Evolutionary conservation across 352 stramenopile genomes (phyloP), one percentile per base, ranked within the genome.

Genomic region (Nothophytophthora sp.): DNA sequence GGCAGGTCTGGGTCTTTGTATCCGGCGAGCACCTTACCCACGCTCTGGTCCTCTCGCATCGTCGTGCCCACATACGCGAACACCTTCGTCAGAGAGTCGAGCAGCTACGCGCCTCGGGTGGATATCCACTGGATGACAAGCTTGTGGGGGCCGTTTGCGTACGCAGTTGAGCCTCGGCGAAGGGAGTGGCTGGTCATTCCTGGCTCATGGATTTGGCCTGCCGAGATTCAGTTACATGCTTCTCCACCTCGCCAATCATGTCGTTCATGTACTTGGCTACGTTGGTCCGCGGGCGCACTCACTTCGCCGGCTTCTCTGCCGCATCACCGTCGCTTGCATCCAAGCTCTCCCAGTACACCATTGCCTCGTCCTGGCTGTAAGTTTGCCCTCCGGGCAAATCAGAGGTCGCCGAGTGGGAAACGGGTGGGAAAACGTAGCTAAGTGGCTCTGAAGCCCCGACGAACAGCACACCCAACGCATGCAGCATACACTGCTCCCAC

Each of bases 201-300:
- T 22, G 37, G 1, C n/a, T n/a, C n/a, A n/a, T n/a, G n/a, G n/a
- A n/a, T n/a, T n/a, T n/a, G n/a, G n/a, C n/a, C n/a, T n/a, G n/a
- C n/a, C n/a, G n/a, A n/a, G n/a, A n/a, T n/a, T n/a, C n/a, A n/a
- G n/a, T n/a, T n/a, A n/a, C n/a, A n/a, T n/a, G n/a, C n/a, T n/a
- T n/a, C n/a, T n/a, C n/a, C n/a, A n/a, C n/a, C n/a, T n/a, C n/a
- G n/a, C n/a, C 18, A 22, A 55, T 38, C 12, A 41, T 20, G 16
- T 43, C 24, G 28, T 55, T 55, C 1, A 55, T 41, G 16, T 55
- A 47, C 47, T 47, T 55, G 35, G 29, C n/a, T 37, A 57, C 18
- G 15, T 50, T 57, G 18, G 38, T 28, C 18, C 20, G 13, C 23
- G 28, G 32, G 39, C 38, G 22, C 3, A 50, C 49, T 15, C 32